Percentiles rank a stretch among this genome's conserved stretches.
Evolutionary conservation across 2,329 filamentous ascomycete genomes (phyloP).

Genomic region (Pseudogymnoascus verrucosus): DNA sequence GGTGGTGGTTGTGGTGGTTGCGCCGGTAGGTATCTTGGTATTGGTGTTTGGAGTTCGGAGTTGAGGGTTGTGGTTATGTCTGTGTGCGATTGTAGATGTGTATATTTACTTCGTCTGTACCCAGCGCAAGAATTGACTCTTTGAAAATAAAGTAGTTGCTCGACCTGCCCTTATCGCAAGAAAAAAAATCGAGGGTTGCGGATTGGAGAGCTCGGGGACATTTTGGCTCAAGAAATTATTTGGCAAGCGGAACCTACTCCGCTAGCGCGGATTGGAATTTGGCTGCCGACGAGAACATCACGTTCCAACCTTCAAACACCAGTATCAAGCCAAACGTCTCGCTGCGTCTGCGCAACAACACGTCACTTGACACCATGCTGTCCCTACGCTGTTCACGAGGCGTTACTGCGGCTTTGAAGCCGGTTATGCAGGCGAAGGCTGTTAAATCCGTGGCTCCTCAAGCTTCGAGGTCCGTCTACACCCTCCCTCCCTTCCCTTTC

Average conservation of each 20-base stretch:
- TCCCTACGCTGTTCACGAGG: slow-evolving; percentile 23
- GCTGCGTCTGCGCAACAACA: background rate
- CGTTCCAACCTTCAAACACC: no score
- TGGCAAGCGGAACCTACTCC: slow-evolving; percentile 14
- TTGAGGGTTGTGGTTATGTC: background rate
- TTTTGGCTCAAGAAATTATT: slow-evolving; percentile 11
- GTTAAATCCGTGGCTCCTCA: slow-evolving; percentile 12
- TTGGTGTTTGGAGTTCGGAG: background rate
- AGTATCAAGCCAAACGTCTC: no score
- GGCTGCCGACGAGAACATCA: background rate
- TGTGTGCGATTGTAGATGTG: background rate
- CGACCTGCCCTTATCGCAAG: no score
- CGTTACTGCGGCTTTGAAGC: slow-evolving; percentile 15
- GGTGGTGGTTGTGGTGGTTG: background rate
- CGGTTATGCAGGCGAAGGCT: slow-evolving; percentile 12
- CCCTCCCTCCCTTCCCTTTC: background rate
- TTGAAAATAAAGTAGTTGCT: background rate
- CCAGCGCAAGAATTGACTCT: background rate
- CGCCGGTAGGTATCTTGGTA: background rate
- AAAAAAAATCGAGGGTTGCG: background rate
- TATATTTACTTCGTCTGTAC: background rate
- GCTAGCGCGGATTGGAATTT: slow-evolving; percentile 17
- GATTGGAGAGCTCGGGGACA: background rate
- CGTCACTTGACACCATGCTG: slow-evolving; percentile 19
- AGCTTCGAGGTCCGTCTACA: slow-evolving; percentile 17